A percentile compares a stretch with the other conserved stretches of the same genome.
These are phyloP conservation scores for Theileria parva DNA, from an alignment of 169 alveolate species.

Conservation along the genomic window DNA sequence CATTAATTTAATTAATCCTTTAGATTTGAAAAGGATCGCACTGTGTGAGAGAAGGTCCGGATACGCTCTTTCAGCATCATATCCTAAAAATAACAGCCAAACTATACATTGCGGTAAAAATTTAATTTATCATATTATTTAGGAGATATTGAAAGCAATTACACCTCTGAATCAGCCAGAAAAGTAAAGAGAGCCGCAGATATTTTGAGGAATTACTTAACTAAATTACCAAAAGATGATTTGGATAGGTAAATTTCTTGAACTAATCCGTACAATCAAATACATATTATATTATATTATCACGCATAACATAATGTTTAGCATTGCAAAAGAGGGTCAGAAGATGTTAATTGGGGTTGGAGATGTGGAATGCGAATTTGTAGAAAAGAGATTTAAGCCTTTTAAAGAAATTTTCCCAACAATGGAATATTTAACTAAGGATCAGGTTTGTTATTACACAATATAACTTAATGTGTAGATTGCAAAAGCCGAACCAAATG, in stretches of 20 bases:
- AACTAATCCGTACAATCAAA: not conserved
- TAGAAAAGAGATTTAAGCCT: slow-evolving; percentile 71
- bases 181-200: slow-evolving; percentile 83
- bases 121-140: not conserved
- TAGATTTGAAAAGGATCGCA: slow-evolving; percentile 76
- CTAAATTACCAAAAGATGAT: slow-evolving; percentile 72
- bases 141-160: slow-evolving; percentile 86
- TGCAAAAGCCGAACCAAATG: slow-evolving; percentile 80
- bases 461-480: slow-evolving; percentile 34
- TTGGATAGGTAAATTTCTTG: slow-evolving; percentile 23
- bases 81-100: slow-evolving; percentile 82
- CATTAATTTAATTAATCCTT: not conserved
- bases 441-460: slow-evolving; percentile 24
- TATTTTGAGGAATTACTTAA: slow-evolving; percentile 79
- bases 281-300: not conserved
- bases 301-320: slow-evolving; percentile 8
- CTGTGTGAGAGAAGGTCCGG: slow-evolving; percentile 77
- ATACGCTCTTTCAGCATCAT: slow-evolving; percentile 81
- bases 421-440: slow-evolving; percentile 62
- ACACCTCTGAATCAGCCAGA: slow-evolving; percentile 78
- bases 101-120: slow-evolving; percentile 80
- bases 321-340: slow-evolving; percentile 74
- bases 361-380: slow-evolving; percentile 76
- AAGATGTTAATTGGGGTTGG: slow-evolving; percentile 87
- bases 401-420: slow-evolving; percentile 69